Evolutionary conservation across 169 alveolate species (phyloP).

Genomic region (Eimeria necatrix): DNA sequence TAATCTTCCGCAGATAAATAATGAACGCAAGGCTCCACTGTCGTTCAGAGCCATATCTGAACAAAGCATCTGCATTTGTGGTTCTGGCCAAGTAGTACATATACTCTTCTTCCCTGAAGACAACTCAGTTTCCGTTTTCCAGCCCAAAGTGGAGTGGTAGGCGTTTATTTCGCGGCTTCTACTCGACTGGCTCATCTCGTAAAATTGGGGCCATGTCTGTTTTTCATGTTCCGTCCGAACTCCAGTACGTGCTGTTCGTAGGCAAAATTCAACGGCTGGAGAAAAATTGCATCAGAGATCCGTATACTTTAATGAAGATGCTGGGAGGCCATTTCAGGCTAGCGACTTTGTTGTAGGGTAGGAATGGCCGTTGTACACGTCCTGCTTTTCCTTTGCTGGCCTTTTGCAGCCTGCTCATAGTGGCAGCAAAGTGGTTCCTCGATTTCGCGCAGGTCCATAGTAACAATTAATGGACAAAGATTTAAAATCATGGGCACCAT

Average conservation of each 20-base stretch:
- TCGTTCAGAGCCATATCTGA: not conserved
- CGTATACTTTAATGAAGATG: slow-evolving; percentile 47
- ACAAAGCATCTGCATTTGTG: slow-evolving; percentile 6
- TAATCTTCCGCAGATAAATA: not conserved
- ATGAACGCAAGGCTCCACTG: slow-evolving; percentile 6
- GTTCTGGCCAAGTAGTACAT: slow-evolving; percentile 15
- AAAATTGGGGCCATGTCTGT: not conserved
- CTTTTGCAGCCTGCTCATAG: not conserved
- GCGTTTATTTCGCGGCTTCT: not conserved
- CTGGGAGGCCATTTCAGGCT: slow-evolving; percentile 32
- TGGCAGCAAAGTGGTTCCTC: not conserved
- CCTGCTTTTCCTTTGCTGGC: no score
- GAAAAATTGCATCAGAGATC: slow-evolving; percentile 21
- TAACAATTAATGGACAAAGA: not conserved
- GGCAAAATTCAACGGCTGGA: not conserved
- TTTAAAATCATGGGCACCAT: not conserved
- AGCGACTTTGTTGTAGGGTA: slow-evolving; percentile 52
- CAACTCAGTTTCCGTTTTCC: slow-evolving; percentile 42
- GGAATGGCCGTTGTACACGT: not conserved
- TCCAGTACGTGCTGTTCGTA: not conserved
- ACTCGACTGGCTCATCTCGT: not conserved
- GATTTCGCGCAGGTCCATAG: slow-evolving; percentile 28
- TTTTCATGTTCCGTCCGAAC: not conserved
- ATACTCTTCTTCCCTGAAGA: slow-evolving; percentile 44
- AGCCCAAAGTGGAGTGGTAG: not conserved